Evolutionary conservation across 805 yeast genomes (phyloP).

Genomic region (Metschnikowia borealis): DNA sequence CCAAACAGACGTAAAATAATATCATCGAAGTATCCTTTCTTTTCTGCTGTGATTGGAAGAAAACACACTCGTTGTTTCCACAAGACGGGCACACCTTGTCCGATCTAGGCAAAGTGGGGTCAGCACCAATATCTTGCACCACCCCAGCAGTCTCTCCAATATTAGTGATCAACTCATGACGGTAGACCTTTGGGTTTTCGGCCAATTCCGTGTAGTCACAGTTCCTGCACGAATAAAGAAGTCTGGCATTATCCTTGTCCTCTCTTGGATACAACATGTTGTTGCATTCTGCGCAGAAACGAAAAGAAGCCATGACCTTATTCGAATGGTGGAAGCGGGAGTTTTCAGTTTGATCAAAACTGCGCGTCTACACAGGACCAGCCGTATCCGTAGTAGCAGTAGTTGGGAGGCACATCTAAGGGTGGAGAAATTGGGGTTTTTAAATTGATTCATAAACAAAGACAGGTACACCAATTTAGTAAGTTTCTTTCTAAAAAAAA

Average conservation of each 20-base stretch:
- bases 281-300: constrained; percentile 95
- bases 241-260: constrained; percentile 72
- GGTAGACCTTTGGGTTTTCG: constrained; percentile 77
- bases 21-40: constrained; percentile 95
- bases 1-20: constrained; percentile 84
- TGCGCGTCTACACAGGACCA: constrained; percentile 4
- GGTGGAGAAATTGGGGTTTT: no score
- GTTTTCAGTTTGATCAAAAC: constrained; percentile 1
- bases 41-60: constrained; percentile 94
- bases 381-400: neutral
- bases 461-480: neutral
- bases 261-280: constrained; percentile 98
- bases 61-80: constrained; percentile 84
- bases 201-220: constrained; percentile 93
- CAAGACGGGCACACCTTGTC: constrained; percentile 93
- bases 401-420: neutral
- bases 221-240: constrained; percentile 89
- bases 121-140: constrained; percentile 90
- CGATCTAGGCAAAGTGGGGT: constrained; percentile 96
- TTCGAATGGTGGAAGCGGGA: neutral
- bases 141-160: constrained; percentile 97
- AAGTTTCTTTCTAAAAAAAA: no score
- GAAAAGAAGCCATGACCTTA: constrained; percentile 74
- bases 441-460: neutral
- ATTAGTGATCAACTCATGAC: constrained; percentile 88